Base-by-base conservation (phyloP, 2,329 filamentous ascomycete genomes). In the Pleurostoma richardsiae region DNA sequence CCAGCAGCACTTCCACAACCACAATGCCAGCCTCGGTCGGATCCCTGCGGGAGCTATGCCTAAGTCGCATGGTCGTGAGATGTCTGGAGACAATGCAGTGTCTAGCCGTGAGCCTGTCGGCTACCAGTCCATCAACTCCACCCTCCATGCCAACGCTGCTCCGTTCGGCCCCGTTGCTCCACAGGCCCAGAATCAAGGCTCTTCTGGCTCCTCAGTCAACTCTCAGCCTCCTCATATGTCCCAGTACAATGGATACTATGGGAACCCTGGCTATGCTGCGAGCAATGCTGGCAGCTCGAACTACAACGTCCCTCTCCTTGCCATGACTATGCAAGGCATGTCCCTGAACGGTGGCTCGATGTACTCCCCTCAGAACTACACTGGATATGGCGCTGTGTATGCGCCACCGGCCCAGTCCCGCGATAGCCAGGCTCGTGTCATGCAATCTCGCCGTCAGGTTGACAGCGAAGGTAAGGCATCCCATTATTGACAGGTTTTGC, bases 21-120 rank as follows among this genome's bases (percentile, higher is more conserved):
- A 92, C 69, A 92, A 90, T 63, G 85, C 85, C 36, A 94, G 82
- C 63, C 77, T 94, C 50, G 88, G 90, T 44, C 86, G 88, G 46
- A 88, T 90, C 59, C 88, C 88, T 30, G 75, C 79, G 40, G 82
- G 82, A 47, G 81, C 76, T 26, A 66, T 86, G 45, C 76, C 76
- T 47, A 80, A 80, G 57, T 84, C 86, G 51, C 86, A 90, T 61
- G 87, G 77, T 63, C 85, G 88, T 48, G 87, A 92, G 61, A 70
- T 90, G 29, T 83, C 83, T 8, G 68, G 66, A 38, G 77, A 79
- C 47, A 69, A 60, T 53, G 66, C 61, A 52, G 56, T 66, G 44
- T 60, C 59, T 30, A 65, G 57, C 39, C 72, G 72, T 29, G 73
- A 77, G 43, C 71, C 74, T 29, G 64, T 61, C 56, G 71, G 68